A percentile compares a stretch with the other conserved stretches of the same genome.
Conservation (phyloP, 345 rosid genomes). For the Rhizophora mangle region DNA sequence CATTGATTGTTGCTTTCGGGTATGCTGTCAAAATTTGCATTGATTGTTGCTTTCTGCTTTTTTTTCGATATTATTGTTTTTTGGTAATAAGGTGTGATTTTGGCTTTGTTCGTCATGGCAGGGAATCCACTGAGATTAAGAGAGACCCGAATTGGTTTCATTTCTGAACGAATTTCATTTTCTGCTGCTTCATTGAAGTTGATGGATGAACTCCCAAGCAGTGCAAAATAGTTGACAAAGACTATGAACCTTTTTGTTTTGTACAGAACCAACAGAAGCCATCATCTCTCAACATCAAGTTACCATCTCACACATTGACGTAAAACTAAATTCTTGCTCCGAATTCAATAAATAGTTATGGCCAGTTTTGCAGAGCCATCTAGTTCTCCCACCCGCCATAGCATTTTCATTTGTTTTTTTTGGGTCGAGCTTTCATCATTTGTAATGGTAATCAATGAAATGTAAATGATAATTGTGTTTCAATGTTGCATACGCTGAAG, state of each 20-base stretch:
- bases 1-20: constrained; percentile 26
- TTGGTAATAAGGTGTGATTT: neutral
- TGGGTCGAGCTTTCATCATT: neutral
- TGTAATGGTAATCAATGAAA: constrained; percentile 14
- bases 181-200: constrained; percentile 2
- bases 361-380: constrained; percentile 38
- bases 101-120: constrained; percentile 39
- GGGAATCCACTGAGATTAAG: constrained; percentile 47
- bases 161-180: neutral
- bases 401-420: neutral
- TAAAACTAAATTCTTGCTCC: constrained; percentile 16
- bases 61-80: neutral
- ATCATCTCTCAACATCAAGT: constrained; percentile 18
- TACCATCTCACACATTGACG: constrained; percentile 16
- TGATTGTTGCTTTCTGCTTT: neutral
- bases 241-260: constrained; percentile 9
- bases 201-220: constrained; percentile 11
- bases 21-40: constrained; percentile 16
- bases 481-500: neutral
- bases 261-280: constrained; percentile 14
- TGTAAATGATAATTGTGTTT: neutral
- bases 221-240: constrained; percentile 2
- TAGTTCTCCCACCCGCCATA: constrained; percentile 10
- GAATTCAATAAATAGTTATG: constrained; percentile 12
- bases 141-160: constrained; percentile 8